A percentile compares a stretch with the other conserved stretches of the same genome.
Conservation (phyloP, 2,329 filamentous ascomycete species). For the Emergomyces pasteurianus region DNA sequence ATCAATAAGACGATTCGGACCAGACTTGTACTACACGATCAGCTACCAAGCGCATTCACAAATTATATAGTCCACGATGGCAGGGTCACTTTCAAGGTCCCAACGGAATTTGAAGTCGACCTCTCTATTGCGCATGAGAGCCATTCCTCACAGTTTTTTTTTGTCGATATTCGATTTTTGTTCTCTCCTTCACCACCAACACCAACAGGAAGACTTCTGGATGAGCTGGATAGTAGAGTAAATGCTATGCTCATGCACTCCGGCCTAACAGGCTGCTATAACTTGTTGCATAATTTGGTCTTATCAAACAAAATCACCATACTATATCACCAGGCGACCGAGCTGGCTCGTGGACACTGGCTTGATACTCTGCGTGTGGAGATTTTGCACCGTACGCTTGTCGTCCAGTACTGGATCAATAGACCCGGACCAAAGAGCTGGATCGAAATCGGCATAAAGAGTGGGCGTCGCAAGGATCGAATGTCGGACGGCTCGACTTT, state of each 20-base stretch:
- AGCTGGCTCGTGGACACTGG: constrained; percentile 62
- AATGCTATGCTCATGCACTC: constrained; percentile 59
- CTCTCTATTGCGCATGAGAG: constrained; percentile 83
- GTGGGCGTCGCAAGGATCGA: constrained; percentile 12
- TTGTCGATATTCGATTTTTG: constrained; percentile 78
- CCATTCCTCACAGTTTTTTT: constrained; percentile 73
- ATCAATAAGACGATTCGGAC: constrained; percentile 75
- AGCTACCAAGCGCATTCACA: constrained; percentile 64
- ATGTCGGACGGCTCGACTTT: constrained; percentile 6
- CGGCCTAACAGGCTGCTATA: constrained; percentile 69
- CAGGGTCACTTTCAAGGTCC: constrained; percentile 77
- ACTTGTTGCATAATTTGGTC: constrained; percentile 74
- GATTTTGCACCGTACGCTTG: constrained; percentile 64
- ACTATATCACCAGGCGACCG: constrained; percentile 62
- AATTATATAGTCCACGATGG: constrained; percentile 71
- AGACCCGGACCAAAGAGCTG: constrained; percentile 68
- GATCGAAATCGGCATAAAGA: constrained; percentile 67
- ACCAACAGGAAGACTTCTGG: constrained; percentile 48
- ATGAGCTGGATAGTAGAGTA: constrained; percentile 55
- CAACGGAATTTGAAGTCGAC: constrained; percentile 83
- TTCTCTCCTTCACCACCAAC: constrained; percentile 62
- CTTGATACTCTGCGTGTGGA: constrained; percentile 66
- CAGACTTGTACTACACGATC: constrained; percentile 73
- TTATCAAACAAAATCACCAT: constrained; percentile 84
- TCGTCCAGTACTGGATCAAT: constrained; percentile 82